These are phyloP conservation scores for Teratosphaeria viscida DNA, from an alignment of 2,329 filamentous ascomycete genomes.

Conservation along the genomic window DNA sequence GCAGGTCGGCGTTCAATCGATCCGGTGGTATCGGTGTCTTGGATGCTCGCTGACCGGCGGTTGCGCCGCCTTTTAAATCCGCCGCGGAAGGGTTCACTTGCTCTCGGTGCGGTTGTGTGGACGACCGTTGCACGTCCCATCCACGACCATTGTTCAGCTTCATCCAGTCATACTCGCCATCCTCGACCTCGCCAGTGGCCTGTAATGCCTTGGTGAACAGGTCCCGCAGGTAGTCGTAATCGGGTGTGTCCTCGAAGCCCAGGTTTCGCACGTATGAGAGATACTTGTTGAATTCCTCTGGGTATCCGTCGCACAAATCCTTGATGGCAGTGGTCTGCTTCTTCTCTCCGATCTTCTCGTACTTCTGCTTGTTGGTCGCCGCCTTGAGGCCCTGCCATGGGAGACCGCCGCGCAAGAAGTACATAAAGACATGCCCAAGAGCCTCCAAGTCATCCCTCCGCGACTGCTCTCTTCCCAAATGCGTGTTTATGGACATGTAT, in stretches of 20 bases:
- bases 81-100: conserved; percentile 68
- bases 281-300: conserved; percentile 97
- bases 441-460: conserved; percentile 93
- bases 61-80: conserved; percentile 51
- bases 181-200: conserved; percentile 86
- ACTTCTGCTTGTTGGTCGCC: conserved; percentile 84
- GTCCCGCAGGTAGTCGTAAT: conserved; percentile 95
- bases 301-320: conserved; percentile 91
- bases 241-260: conserved; percentile 94
- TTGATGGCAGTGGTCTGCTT: conserved; percentile 97
- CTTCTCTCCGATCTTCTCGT: conserved; percentile 99
- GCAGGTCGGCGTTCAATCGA: conserved; percentile 37
- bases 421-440: conserved; percentile 59
- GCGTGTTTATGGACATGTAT: conserved; percentile 99
- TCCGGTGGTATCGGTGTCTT: conserved; percentile 39
- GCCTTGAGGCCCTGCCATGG: conserved; percentile 58
- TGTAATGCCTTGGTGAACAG: conserved; percentile 94
- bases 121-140: conserved; percentile 70
- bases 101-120: conserved; percentile 60
- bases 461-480: conserved; percentile 91
- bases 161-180: conserved; percentile 99
- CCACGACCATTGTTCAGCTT: conserved; percentile 90
- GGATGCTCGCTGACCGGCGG: conserved; percentile 42
- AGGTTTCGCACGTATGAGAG: conserved; percentile 94
- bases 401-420: conserved; percentile 55